Evolutionary conservation across 495 filamentous ascomycete species (phyloP).

Genomic region (Xylaria palmicola): DNA sequence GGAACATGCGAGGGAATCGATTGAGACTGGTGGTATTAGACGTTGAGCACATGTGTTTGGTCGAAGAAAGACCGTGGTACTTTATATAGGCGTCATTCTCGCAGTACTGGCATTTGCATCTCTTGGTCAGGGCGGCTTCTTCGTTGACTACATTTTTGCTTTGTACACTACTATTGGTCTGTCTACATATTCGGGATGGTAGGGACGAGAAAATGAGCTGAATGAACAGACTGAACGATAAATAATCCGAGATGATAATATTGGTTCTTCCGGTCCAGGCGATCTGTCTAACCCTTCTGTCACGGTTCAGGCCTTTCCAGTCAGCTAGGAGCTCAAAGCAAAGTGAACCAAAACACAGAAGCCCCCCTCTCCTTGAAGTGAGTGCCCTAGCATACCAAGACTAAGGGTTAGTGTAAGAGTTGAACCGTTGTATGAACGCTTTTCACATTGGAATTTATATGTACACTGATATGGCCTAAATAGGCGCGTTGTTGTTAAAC

Average conservation of each 20-base stretch:
- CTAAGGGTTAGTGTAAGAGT: too few species aligned
- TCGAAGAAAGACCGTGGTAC: neutral
- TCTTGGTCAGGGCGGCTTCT: neutral
- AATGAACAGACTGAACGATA: conserved; percentile 6
- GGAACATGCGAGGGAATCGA: neutral
- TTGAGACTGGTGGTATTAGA: neutral
- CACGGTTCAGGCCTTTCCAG: too few species aligned
- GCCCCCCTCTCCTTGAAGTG: neutral
- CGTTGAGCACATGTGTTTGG: neutral
- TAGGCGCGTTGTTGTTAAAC: too few species aligned
- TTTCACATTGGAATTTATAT: too few species aligned
- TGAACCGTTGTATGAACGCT: too few species aligned
- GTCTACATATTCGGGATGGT: neutral
- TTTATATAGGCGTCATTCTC: neutral
- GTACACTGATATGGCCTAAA: too few species aligned
- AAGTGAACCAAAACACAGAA: too few species aligned
- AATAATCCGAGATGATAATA: neutral
- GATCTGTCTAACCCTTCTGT: too few species aligned
- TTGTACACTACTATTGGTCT: conserved; percentile 9
- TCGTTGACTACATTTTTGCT: neutral
- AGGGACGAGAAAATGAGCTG: conserved; percentile 9
- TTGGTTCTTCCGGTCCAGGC: neutral
- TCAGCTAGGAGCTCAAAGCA: too few species aligned
- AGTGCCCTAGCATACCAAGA: neutral
- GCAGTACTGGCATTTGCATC: conserved; percentile 4